Base-by-base conservation (phyloP, 2,329 filamentous ascomycete genomes). In the Nemania sp. region DNA sequence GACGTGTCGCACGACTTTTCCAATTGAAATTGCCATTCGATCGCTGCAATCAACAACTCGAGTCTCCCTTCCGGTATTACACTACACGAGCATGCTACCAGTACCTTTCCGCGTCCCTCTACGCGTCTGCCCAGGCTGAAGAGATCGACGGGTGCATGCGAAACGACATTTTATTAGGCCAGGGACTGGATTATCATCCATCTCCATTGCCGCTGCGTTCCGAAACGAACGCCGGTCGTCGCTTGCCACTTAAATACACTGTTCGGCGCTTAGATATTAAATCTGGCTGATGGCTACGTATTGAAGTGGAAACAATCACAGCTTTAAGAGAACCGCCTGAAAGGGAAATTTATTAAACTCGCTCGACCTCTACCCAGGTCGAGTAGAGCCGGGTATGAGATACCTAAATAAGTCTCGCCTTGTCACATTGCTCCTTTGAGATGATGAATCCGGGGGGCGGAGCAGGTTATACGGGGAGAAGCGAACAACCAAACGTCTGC, bases 361-460 rank as follows among this genome's bases (percentile, higher is more conserved):
- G 21, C n/a, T 21, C 25, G 46, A n/a, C n/a, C n/a, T n/a, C n/a
- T n/a, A n/a, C n/a, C n/a, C n/a, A n/a, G n/a, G n/a, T n/a, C n/a
- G n/a, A n/a, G n/a, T n/a, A n/a, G n/a, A n/a, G n/a, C n/a, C n/a
- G n/a, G n/a, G n/a, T n/a, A n/a, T 29, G 25, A 7, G 25, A 40
- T 40, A n/a, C 12, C 20, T 49, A 45, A n/a, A n/a, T n/a, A n/a
- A n/a, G n/a, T n/a, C n/a, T n/a, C n/a, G n/a, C n/a, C n/a, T n/a
- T n/a, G n/a, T n/a, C n/a, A n/a, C n/a, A n/a, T n/a, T n/a, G n/a
- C n/a, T n/a, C 42, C 25, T 58, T 59, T 56, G 12, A 48, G 59
- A 64, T 64, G 62, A 64, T 64, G 62, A 64, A 62, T 64, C 29
- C 45, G 25, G 20, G 60, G 48, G 62, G 62, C 59, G 55, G 52